Evolutionary conservation across 2,329 filamentous ascomycete genomes (phyloP).

Genomic region (Scedosporium dehoogii): DNA sequence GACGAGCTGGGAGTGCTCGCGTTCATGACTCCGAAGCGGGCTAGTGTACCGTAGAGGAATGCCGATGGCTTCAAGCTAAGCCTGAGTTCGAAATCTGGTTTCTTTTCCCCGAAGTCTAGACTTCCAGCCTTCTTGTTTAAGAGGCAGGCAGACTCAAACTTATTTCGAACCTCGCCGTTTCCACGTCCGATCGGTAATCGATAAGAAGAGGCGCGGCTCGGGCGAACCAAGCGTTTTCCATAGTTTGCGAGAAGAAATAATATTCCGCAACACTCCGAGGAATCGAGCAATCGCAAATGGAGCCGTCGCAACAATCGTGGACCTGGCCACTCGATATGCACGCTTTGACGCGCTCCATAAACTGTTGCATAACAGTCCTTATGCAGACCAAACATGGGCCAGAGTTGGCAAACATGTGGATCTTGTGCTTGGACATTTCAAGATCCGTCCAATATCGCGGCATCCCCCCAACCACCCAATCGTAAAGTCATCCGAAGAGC

Average conservation of each 20-base stretch:
- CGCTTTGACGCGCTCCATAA: neutral
- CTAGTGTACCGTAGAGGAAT: neutral
- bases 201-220: too few relatives aligned
- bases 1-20: too few relatives aligned
- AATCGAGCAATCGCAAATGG: too few relatives aligned
- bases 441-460: neutral
- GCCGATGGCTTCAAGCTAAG: neutral
- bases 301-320: too few relatives aligned
- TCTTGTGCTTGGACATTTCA: neutral
- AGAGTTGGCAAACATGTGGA: neutral
- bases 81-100: too few relatives aligned
- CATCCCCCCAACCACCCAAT: neutral
- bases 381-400: neutral
- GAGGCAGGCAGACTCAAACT: neutral
- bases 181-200: neutral
- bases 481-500: neutral
- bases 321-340: neutral
- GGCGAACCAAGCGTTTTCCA: too few relatives aligned
- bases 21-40: neutral
- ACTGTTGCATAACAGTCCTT: neutral
- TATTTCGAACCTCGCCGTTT: neutral
- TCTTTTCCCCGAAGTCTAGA: too few relatives aligned
- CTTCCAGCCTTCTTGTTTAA: too few relatives aligned
- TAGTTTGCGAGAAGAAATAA: too few relatives aligned
- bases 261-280: too few relatives aligned